phyloP scores from a whole-genome alignment of 1,284 basidiomycete genomes.

The Apiotrichum gracile region DNA sequence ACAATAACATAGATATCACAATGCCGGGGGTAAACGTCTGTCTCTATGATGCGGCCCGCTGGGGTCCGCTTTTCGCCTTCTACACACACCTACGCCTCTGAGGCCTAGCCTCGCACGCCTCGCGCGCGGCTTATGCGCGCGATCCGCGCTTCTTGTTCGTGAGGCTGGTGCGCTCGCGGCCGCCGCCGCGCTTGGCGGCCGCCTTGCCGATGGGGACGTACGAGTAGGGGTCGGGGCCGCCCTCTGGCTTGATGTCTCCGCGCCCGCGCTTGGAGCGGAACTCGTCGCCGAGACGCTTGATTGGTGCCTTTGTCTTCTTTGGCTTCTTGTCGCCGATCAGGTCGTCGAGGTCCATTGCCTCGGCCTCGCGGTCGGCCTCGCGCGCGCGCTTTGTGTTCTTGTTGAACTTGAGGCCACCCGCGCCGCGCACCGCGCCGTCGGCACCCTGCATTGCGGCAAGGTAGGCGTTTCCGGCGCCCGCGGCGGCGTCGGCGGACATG shows the following conservation, averaged over 20 bases:
- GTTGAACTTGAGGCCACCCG: conserved; percentile 88
- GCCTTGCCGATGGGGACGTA: conserved; percentile 79
- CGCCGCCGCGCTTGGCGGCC: conserved; percentile 45
- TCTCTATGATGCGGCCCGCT: background rate
- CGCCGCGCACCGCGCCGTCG: conserved; percentile 81
- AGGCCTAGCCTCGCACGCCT: too few relatives aligned
- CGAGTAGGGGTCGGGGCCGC: conserved; percentile 80
- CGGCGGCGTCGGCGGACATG: conserved; percentile 39
- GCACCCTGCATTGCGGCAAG: conserved; percentile 66
- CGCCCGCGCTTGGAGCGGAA: conserved; percentile 75
- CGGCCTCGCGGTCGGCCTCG: conserved; percentile 52
- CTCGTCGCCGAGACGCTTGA: conserved; percentile 65
- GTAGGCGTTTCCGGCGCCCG: conserved; percentile 74
- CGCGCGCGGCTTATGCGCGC: conserved; percentile 13
- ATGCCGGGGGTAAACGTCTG: background rate
- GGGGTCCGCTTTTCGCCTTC: background rate
- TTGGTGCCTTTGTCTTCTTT: conserved; percentile 36
- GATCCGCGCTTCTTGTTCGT: conserved; percentile 49
- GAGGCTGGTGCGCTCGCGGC: conserved; percentile 29
- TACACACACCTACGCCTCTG: background rate
- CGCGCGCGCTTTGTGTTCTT: conserved; percentile 90
- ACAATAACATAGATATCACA: background rate
- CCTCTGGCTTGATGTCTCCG: conserved; percentile 81
- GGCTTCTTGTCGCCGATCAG: conserved; percentile 59
- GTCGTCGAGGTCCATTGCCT: conserved; percentile 49